Evolutionary conservation across 345 rosid genomes (phyloP).

Genomic region (Crucihimalaya himalaica): DNA sequence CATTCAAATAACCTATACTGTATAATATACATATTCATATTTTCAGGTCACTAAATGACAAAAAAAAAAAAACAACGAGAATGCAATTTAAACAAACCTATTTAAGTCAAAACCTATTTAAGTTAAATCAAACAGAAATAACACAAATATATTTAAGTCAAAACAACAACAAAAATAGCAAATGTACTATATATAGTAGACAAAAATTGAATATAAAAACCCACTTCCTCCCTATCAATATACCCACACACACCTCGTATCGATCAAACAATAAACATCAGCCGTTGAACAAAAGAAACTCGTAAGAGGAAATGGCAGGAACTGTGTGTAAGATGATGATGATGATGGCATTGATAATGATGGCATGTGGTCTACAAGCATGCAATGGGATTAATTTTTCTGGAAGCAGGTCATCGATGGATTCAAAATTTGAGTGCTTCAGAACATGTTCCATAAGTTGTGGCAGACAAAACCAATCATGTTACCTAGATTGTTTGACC

Average conservation of each 20-base stretch:
- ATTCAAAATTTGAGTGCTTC: constrained; percentile 17
- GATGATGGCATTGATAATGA: constrained; percentile 25
- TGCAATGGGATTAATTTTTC: constrained; percentile 22
- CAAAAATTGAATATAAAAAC: constrained; percentile 6
- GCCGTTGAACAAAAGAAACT: no score
- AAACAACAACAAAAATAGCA: neutral
- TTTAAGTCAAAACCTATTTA: constrained; percentile 1
- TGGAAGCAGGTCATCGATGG: neutral
- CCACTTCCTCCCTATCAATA: neutral
- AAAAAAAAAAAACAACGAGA: neutral
- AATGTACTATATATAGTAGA: constrained; percentile 9
- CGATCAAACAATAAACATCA: constrained; percentile 1
- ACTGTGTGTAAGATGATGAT: constrained; percentile 22
- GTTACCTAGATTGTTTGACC: constrained; percentile 28
- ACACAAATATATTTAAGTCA: neutral
- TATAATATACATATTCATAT: no score
- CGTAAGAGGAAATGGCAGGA: constrained; percentile 24
- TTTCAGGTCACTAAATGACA: no score
- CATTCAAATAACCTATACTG: no score
- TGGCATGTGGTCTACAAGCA: constrained; percentile 27
- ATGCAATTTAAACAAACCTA: neutral
- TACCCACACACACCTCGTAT: neutral
- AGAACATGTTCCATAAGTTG: constrained; percentile 29
- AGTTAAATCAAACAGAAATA: neutral
- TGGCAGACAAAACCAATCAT: constrained; percentile 32